Evolutionary conservation across 768 basidiomycete genomes (phyloP).

Genomic region (Boletus sp.): DNA sequence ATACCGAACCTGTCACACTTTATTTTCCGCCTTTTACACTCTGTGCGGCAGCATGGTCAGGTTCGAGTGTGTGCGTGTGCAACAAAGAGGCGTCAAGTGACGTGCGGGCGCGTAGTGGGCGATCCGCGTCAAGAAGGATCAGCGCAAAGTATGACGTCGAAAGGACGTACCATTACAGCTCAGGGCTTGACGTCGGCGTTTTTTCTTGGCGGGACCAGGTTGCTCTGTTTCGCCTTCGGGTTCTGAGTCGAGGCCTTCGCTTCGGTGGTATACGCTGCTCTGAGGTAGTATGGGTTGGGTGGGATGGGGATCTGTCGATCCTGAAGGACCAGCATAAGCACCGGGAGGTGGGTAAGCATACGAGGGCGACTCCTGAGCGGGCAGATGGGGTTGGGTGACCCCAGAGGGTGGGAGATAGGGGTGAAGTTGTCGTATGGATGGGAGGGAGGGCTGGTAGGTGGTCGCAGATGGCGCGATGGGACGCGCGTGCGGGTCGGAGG

Average conservation of each 20-base stretch:
- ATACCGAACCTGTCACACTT: constrained; percentile 73
- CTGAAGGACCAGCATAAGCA: constrained; percentile 21
- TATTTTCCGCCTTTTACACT: constrained; percentile 85
- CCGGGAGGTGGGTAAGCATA: constrained; percentile 27
- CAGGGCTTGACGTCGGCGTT: constrained; percentile 74
- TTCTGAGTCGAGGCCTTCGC: constrained; percentile 51
- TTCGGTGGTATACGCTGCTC: constrained; percentile 26
- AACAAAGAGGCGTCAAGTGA: constrained; percentile 2
- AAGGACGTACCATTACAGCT: constrained; percentile 73
- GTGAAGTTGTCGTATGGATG: constrained; percentile 67
- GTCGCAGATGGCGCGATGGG: constrained; percentile 22
- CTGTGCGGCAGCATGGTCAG: constrained; percentile 35
- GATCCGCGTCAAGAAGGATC: constrained; percentile 16
- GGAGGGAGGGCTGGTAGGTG: constrained; percentile 39
- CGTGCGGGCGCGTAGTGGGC: neutral
- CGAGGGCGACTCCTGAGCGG: constrained; percentile 24
- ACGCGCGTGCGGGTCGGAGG: constrained; percentile 27
- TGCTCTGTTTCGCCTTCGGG: constrained; percentile 48
- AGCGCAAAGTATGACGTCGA: constrained; percentile 17
- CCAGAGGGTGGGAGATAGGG: constrained; percentile 59
- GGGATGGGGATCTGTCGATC: constrained; percentile 28
- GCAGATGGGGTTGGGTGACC: constrained; percentile 26
- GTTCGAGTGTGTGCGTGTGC: neutral
- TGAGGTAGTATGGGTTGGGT: constrained; percentile 20
- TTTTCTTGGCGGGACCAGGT: constrained; percentile 73